A percentile compares a stretch with the other conserved stretches of the same genome.
Evolutionary conservation across 2,329 filamentous ascomycete genomes (phyloP).

Genomic region (Pseudogymnoascus pannorum): DNA sequence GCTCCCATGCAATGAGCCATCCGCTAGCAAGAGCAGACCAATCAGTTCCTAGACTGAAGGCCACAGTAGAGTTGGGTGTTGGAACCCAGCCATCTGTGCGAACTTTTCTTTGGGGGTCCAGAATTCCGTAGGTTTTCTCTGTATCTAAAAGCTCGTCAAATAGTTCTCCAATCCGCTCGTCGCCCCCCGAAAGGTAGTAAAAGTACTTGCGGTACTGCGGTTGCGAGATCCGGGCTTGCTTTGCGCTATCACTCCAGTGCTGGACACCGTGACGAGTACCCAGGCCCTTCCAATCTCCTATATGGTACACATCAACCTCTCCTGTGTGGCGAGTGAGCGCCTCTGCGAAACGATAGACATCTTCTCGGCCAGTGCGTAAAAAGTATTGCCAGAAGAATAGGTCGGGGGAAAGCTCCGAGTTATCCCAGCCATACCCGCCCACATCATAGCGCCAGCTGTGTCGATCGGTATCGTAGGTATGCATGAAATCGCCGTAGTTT

Average conservation of each 20-base stretch:
- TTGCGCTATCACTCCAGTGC: constrained; percentile 53
- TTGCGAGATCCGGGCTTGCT: constrained; percentile 54
- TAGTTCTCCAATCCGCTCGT: constrained; percentile 21
- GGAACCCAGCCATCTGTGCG: constrained; percentile 44
- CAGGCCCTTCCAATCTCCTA: constrained; percentile 49
- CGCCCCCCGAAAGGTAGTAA: constrained; percentile 17
- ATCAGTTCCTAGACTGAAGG: constrained; percentile 50
- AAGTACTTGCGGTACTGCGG: constrained; percentile 50
- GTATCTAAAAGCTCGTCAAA: constrained; percentile 37
- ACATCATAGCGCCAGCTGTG: constrained; percentile 57
- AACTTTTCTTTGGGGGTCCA: constrained; percentile 54
- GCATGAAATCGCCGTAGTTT: constrained; percentile 56
- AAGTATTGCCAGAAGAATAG: constrained; percentile 58
- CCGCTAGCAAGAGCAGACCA: constrained; percentile 49
- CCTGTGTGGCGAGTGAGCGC: constrained; percentile 50
- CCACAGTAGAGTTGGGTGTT: constrained; percentile 33
- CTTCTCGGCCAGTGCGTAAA: constrained; percentile 48
- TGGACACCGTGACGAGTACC: constrained; percentile 57
- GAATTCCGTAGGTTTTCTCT: constrained; percentile 43
- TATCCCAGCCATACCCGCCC: constrained; percentile 59
- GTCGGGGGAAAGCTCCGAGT: constrained; percentile 55
- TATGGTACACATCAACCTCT: constrained; percentile 56
- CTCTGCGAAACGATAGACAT: constrained; percentile 53
- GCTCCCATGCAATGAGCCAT: constrained; percentile 55
- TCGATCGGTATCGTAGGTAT: constrained; percentile 52